Percentiles rank a stretch among this genome's conserved stretches.
Evolutionary conservation across 2,329 filamentous ascomycete species (phyloP).

Genomic region (Colletotrichum agaves): DNA sequence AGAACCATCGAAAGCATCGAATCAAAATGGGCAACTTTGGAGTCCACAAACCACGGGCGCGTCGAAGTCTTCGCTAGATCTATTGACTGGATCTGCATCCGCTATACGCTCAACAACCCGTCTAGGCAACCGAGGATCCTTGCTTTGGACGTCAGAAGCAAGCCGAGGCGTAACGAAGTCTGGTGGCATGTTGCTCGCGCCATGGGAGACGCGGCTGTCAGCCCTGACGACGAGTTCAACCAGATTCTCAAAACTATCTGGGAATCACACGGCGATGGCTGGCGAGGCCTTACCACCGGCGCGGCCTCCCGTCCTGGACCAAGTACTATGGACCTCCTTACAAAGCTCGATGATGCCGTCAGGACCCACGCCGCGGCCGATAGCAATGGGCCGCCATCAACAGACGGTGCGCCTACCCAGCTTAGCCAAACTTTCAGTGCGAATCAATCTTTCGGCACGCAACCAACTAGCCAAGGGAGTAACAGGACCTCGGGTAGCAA

Average conservation of each 20-base stretch:
- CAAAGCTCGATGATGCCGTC: conserved; percentile 59
- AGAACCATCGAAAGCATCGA: conserved; percentile 71
- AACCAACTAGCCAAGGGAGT: conserved; percentile 31
- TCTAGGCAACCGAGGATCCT: conserved; percentile 49
- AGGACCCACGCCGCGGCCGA: conserved; percentile 47
- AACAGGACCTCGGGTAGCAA: conserved; percentile 33
- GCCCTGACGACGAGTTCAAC: conserved; percentile 49
- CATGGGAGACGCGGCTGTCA: conserved; percentile 40
- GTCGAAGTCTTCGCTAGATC: conserved; percentile 64
- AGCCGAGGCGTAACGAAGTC: conserved; percentile 57
- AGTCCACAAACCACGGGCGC: conserved; percentile 55
- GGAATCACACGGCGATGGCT: conserved; percentile 55
- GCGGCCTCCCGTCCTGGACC: conserved; percentile 55
- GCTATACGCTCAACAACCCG: conserved; percentile 57
- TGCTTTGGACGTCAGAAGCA: conserved; percentile 64
- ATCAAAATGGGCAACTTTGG: conserved; percentile 57
- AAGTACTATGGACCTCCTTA: conserved; percentile 59
- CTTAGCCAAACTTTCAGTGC: conserved; percentile 33
- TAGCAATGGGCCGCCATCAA: conserved; percentile 25
- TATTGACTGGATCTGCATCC: conserved; percentile 67
- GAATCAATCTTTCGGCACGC: conserved; percentile 36
- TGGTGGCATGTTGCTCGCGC: conserved; percentile 63
- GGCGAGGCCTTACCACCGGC: conserved; percentile 59
- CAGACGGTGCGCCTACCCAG: conserved; percentile 28
- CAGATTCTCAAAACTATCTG: conserved; percentile 57